Evolutionary conservation across 1,139 yeast species (phyloP).

Genomic region (Suhomyces taliae): DNA sequence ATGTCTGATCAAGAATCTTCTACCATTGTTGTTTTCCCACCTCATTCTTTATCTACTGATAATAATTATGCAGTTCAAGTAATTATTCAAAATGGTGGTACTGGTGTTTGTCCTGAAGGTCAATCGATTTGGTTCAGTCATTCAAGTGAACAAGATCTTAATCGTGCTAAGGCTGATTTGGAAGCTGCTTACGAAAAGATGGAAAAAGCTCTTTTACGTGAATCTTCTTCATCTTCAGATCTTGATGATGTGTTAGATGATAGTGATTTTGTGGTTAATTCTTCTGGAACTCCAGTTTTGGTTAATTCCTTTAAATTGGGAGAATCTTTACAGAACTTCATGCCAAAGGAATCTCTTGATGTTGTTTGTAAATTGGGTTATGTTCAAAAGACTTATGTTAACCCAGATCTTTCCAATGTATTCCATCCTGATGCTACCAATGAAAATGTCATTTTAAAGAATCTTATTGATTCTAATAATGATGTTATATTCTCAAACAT

Average conservation of each 20-base stretch:
- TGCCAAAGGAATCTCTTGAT: constrained; percentile 77
- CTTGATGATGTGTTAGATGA: constrained; percentile 54
- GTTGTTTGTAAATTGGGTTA: constrained; percentile 77
- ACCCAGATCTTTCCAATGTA: constrained; percentile 42
- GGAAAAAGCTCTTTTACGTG: constrained; percentile 79
- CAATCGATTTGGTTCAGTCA: constrained; percentile 90
- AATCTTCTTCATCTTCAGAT: constrained; percentile 51
- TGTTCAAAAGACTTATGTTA: constrained; percentile 65
- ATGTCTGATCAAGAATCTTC: constrained; percentile 80
- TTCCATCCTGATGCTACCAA: constrained; percentile 30
- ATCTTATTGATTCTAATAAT: constrained; percentile 29
- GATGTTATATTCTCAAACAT: constrained; percentile 65
- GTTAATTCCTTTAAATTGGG: constrained; percentile 84
- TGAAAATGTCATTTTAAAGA: constrained; percentile 32
- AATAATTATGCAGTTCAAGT: constrained; percentile 81
- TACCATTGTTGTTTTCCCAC: constrained; percentile 93
- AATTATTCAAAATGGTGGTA: constrained; percentile 81
- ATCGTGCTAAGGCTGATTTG: constrained; percentile 69
- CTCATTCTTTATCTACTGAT: constrained; percentile 66
- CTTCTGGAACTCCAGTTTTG: constrained; percentile 63
- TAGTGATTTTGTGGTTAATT: constrained; percentile 52
- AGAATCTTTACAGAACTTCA: constrained; percentile 77
- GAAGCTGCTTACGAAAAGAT: constrained; percentile 78
- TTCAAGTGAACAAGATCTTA: constrained; percentile 67
- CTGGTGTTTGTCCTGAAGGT: constrained; percentile 87